Evolutionary conservation across 1,139 yeast species (phyloP), one percentile per base, ranked within the genome.

Genomic region (Pichia sp.): DNA sequence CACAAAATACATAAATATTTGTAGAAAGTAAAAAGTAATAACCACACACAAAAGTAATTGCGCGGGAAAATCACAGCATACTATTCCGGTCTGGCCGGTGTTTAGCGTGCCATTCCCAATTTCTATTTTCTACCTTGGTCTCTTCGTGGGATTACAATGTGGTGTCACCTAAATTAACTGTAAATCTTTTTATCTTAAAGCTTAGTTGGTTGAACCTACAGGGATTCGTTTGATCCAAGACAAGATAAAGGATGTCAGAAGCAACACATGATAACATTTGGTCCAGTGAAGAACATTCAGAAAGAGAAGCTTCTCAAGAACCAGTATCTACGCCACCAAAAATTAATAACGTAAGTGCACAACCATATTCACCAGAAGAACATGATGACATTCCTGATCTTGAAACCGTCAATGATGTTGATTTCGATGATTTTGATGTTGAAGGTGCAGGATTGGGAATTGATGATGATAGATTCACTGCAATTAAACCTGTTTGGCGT

Each of bases 401-500:
- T 22, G 44, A 29, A 13, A 33, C 27, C n/a, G 45, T 36, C n/a
- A 31, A 19, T 9, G 38, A 45, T 36, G 31, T 16, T 13, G 45
- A 34, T 13, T 31, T 45, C 25, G 46, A 42, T 31, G 42, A 42
- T 36, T 25, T 18, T 3, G 46, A 44, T 18, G 45, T 49, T 16
- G 53, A 46, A 7, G 44, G 46, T 31, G 27, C n/a, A 3, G 54
- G 47, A 3, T 51, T 51, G 36, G 22, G 22, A 9, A 28, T 54
- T 14, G 57, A 55, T 10, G 86, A 82, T 34, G 80, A 84, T 54
- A 75, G 84, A 28, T 87, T 85, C 70, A 80, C 81, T 58, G 76
- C 84, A 36, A 76, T 75, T 42, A 85, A 82, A 62, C 89, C 90
- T 7, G 76, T 72, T 58, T 80, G 76, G 71, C 83, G 88, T 62